Base-by-base conservation (phyloP, 495 filamentous ascomycete genomes). In the Elasticomyces elasticus region DNA sequence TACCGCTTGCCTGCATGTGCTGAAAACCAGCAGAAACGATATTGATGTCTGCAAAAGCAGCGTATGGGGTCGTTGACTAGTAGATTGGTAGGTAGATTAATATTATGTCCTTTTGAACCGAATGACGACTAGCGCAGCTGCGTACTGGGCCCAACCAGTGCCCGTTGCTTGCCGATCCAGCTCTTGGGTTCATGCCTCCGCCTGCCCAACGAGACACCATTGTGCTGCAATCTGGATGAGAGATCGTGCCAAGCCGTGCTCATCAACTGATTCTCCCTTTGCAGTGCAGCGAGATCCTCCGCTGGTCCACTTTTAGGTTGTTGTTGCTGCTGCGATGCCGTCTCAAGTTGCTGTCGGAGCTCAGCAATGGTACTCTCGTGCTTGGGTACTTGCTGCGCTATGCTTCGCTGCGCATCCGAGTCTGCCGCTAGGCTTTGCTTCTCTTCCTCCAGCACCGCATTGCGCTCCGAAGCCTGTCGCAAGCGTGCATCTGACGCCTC, bases 211-310 rank as follows among this genome's bases (percentile, higher is more conserved):
- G 85, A 80, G 44, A 95, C 84, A 59, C 85, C 88, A 69, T 90
- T 94, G 69, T 85, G 89, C 71, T 96, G 90, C 56, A 95, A 67
- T 35, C 91, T 77, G 62, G 78, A 81, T 13, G 87, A 78, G 37
- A 96, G 77, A 60, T 95, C 87, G 69, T 95, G 94, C 87, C 87
- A 98, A 11, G 92, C 90, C 2, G 84, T 89, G 27, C 84, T 75
- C 55, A 98, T 88, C 68, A 97, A 79, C 48, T 73, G 74, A 58
- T 89, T 87, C 69, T 98, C 92, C 53, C 85, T 82, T 65, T 86
- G 54, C 48, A 66, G 56, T n/a, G 54, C 44, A 20, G 51, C 51
- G 19, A 58, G 3, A 31, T 62, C 62, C 7, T 51, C 41, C 23
- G 54, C 41, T 5, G 51, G 22, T 9, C 41, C 22, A 13, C 46